These are phyloP conservation scores for Gnaphalium uliginosum DNA, from an alignment of 129 eudicot genomes.

Conservation along the genomic window DNA sequence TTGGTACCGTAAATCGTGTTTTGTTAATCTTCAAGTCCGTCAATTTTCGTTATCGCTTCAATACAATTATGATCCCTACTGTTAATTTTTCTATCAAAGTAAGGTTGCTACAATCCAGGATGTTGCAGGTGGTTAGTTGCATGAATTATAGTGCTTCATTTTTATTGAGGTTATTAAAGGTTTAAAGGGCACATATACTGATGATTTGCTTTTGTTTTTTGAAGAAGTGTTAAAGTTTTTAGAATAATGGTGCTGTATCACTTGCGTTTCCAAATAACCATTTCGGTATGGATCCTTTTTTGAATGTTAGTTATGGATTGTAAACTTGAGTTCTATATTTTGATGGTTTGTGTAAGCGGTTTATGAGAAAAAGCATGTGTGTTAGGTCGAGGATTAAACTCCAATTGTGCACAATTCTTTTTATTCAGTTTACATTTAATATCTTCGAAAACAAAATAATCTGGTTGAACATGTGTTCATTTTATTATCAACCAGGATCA, in stretches of 20 bases:
- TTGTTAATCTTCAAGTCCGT: neutral
- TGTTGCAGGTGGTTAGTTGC: conserved; percentile 19
- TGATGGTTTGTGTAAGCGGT: neutral
- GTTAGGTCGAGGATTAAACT: neutral
- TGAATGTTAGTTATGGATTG: neutral
- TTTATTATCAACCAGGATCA: conserved; percentile 2
- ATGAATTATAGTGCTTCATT: neutral
- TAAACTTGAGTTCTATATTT: neutral
- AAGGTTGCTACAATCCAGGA: neutral
- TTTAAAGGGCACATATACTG: conserved; percentile 4
- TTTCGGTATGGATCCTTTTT: neutral
- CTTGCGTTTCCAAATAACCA: neutral
- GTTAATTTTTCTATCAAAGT: no score
- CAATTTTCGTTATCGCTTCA: neutral
- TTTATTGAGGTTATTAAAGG: neutral
- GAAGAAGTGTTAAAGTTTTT: neutral
- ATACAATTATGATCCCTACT: neutral
- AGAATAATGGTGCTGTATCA: conserved; percentile 11
- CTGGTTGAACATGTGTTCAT: neutral
- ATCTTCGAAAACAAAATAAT: neutral
- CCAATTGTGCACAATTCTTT: neutral
- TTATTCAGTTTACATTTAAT: neutral
- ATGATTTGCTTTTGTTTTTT: conserved; percentile 2
- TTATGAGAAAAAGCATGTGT: conserved; percentile 2
- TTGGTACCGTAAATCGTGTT: neutral